Percentiles rank a stretch among this genome's conserved stretches.
These are phyloP conservation scores for Elongisporangium senticosum DNA, from an alignment of 352 stramenopile genomes.

Conservation along the genomic window DNA sequence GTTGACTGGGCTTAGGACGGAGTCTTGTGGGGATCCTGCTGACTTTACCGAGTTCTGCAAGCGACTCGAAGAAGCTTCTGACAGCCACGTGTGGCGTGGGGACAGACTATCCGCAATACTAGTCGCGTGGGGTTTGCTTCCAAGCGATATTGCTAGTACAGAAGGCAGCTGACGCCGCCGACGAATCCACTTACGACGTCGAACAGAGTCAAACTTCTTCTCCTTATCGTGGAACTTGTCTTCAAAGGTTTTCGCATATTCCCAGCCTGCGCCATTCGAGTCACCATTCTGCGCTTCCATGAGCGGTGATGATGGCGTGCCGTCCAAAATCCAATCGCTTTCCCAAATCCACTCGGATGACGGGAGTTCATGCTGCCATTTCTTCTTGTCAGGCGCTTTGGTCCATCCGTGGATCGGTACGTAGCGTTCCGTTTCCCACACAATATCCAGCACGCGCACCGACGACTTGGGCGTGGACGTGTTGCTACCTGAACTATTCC, in stretches of 20 bases:
- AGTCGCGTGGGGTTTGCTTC: background rate
- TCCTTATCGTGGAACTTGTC: slow-evolving; percentile 72
- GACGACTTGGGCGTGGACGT: slow-evolving; percentile 4
- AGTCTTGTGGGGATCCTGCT: too few species aligned
- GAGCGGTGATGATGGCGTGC: slow-evolving; percentile 6
- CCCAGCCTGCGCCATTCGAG: slow-evolving; percentile 23
- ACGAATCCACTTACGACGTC: slow-evolving; percentile 60
- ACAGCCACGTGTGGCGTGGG: too few species aligned
- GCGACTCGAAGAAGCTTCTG: too few species aligned
- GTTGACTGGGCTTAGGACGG: too few species aligned
- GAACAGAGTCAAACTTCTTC: slow-evolving; percentile 68
- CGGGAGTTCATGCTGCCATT: slow-evolving; percentile 43
- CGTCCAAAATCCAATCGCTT: slow-evolving; percentile 61
- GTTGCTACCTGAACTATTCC: background rate
- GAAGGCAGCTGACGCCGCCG: slow-evolving; percentile 46
- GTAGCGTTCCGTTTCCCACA: slow-evolving; percentile 71
- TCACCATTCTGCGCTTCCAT: slow-evolving; percentile 22
- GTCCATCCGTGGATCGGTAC: slow-evolving; percentile 70
- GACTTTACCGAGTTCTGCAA: too few species aligned
- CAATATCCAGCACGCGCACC: slow-evolving; percentile 55
- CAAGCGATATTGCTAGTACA: slow-evolving; percentile 24
- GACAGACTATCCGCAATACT: too few species aligned
- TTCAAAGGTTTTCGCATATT: slow-evolving; percentile 68
- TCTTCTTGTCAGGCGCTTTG: slow-evolving; percentile 40
- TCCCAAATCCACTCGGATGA: slow-evolving; percentile 83